Base-by-base conservation (phyloP, 306 rosid genomes). In the Gynostemma pentaphyllum region DNA sequence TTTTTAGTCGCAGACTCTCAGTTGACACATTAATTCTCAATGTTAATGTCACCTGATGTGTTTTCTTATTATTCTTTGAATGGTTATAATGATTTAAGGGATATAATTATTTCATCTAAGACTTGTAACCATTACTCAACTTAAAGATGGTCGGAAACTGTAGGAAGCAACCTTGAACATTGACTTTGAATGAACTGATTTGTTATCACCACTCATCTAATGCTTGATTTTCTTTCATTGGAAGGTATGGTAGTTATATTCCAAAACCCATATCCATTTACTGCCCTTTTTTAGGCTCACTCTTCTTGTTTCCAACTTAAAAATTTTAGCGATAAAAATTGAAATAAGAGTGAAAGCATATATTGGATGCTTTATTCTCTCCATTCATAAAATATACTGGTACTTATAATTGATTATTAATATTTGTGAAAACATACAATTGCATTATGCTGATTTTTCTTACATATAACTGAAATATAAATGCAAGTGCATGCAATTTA, bases 361-460 rank as follows among this genome's bases (percentile, higher is more conserved):
- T 16, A 55, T 34, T 34, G 34, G 39, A 18, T 56, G 12, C 9
- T 4, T 10, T 56, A 34, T 34, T 56, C 22, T 34, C 32, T 34
- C 9, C 16, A 18, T 29, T 19, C 12, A 16, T 18, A 56, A 7
- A 2, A 2, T 34, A 9, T 34, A 2, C 11, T 3, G 28, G 16
- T 56, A 7, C 42, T 29, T n/a, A 29, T n/a, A 53, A 7, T 23
- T 47, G 24, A 10, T 64, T 26, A 2, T 9, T 12, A 45, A 21
- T 36, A 48, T 13, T 32, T 66, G 48, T 21, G n/a, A 49, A 49
- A 50, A 36, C n/a, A 1, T 16, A 48, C n/a, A 48, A 21, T 50
- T 46, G 32, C 45, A 40, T 36, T 64, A 14, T 66, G 36, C 14
- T 62, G n/a, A 42, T 24, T 41, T 62, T 62, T 62, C 45, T 56